Evolutionary conservation across 2,329 filamentous ascomycete genomes (phyloP).

Genomic region (Annulohypoxylon truncatum): DNA sequence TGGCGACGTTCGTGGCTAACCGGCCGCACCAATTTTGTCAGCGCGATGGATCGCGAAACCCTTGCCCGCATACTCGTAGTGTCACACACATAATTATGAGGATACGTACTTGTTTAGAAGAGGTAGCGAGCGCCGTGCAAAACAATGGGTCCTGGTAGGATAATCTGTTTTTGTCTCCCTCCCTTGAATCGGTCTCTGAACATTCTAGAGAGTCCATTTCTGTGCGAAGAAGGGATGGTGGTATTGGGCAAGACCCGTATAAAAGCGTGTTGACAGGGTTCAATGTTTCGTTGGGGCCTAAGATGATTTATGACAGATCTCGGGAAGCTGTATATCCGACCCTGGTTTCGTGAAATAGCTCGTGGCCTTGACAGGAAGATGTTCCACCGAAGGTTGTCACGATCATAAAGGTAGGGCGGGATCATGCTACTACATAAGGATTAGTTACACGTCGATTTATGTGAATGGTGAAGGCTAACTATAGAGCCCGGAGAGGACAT

Average conservation of each 20-base stretch:
- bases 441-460: not conserved
- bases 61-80: constrained; percentile 10
- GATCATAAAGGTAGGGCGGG: constrained; percentile 15
- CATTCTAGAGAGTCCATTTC: constrained; percentile 12
- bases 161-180: constrained; percentile 15
- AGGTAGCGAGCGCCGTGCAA: constrained; percentile 26
- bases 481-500: not conserved
- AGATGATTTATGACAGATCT: constrained; percentile 47
- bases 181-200: constrained; percentile 26
- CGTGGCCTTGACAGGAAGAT: constrained; percentile 29
- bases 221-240: constrained; percentile 28
- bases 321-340: constrained; percentile 33
- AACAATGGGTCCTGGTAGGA: constrained; percentile 23
- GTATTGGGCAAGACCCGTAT: constrained; percentile 31
- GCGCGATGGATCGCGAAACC: constrained; percentile 20
- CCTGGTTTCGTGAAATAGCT: constrained; percentile 28
- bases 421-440: constrained; percentile 8
- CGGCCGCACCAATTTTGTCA: constrained; percentile 11
- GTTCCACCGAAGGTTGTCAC: constrained; percentile 6
- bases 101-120: constrained; percentile 26
- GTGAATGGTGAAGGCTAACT: not conserved
- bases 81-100: constrained; percentile 7
- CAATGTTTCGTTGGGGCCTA: constrained; percentile 34
- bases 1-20: constrained; percentile 23
- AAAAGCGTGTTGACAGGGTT: constrained; percentile 37